Evolutionary conservation across 2,329 filamentous ascomycete genomes (phyloP).

Genomic region (Trichophyton schoenleinii): DNA sequence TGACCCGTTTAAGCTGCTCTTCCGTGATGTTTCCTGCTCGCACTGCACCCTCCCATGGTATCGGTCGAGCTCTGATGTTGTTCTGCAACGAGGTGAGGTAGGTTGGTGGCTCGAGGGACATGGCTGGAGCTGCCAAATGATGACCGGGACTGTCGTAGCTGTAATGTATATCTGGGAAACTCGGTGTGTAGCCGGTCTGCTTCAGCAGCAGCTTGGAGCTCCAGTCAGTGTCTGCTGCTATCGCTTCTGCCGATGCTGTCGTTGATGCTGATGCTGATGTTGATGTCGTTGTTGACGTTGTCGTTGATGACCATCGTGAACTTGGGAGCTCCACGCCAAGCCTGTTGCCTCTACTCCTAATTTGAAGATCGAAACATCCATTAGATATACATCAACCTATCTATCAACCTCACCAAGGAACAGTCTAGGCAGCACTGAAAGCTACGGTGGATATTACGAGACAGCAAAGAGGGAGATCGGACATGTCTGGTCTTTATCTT

Average conservation of each 20-base stretch:
- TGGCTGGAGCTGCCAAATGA: constrained; percentile 27
- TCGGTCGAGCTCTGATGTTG: constrained; percentile 90
- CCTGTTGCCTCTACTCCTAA: neutral
- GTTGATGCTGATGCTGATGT: too few species aligned
- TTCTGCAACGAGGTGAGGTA: constrained; percentile 83
- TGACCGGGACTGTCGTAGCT: neutral
- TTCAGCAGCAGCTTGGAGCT: neutral
- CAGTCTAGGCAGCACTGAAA: neutral
- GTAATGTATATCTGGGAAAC: neutral
- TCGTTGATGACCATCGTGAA: neutral
- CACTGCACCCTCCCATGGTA: constrained; percentile 95
- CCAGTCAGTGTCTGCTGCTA: neutral
- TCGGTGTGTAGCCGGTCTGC: neutral
- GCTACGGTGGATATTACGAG: too few species aligned
- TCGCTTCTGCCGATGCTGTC: neutral
- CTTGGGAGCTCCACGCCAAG: neutral
- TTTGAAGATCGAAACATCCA: neutral
- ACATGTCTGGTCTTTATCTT: too few species aligned
- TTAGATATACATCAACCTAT: neutral
- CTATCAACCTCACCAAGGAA: neutral
- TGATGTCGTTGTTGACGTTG: neutral
- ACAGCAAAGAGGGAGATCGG: too few species aligned
- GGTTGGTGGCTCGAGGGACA: constrained; percentile 85
- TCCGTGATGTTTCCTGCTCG: constrained; percentile 89
- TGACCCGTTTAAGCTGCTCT: constrained; percentile 87